Evolutionary conservation across 2,329 filamentous ascomycete genomes (phyloP).

Genomic region (Corynespora cassiicola): DNA sequence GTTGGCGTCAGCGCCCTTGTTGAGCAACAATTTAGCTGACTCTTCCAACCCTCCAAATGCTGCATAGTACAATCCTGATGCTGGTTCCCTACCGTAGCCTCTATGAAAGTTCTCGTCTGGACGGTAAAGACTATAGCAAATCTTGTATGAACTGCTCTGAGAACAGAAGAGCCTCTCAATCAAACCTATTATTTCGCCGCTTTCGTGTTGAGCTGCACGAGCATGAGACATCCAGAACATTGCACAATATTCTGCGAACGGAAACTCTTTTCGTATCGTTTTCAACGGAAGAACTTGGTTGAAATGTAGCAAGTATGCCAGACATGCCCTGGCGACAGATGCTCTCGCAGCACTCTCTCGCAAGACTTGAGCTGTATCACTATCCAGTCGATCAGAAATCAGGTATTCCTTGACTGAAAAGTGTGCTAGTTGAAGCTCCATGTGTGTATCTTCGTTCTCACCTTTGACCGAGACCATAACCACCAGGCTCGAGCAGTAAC

Average conservation of each 20-base stretch:
- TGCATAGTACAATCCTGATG: constrained; percentile 7
- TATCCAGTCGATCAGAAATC: constrained; percentile 8
- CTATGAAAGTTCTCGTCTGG: constrained; percentile 8
- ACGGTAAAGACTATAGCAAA: constrained; percentile 8
- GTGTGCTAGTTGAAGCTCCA: constrained; percentile 12
- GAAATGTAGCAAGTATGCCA: constrained; percentile 21
- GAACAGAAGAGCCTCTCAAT: constrained; percentile 1
- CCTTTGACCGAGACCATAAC: constrained; percentile 11
- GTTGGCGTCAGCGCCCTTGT: constrained; percentile 8
- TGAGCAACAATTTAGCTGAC: not conserved
- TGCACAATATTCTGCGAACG: constrained; percentile 20
- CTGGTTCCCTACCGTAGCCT: constrained; percentile 1
- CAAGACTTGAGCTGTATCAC: constrained; percentile 3
- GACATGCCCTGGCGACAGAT: constrained; percentile 16
- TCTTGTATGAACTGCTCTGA: constrained; percentile 2
- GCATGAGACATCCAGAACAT: constrained; percentile 19
- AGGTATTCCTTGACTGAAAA: constrained; percentile 29
- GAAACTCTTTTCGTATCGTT: constrained; percentile 5
- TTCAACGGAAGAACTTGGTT: not conserved
- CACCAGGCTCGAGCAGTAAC: constrained; percentile 27
- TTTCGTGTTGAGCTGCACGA: constrained; percentile 12
- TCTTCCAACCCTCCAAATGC: constrained; percentile 2
- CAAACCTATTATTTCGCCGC: constrained; percentile 7
- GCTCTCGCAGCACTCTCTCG: constrained; percentile 7
- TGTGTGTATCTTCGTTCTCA: not conserved